Evolutionary conservation across 371 early-diverging fungal genomes (phyloP), one percentile per base, ranked within the genome.

Genomic region (Saksenaea oblongispora): DNA sequence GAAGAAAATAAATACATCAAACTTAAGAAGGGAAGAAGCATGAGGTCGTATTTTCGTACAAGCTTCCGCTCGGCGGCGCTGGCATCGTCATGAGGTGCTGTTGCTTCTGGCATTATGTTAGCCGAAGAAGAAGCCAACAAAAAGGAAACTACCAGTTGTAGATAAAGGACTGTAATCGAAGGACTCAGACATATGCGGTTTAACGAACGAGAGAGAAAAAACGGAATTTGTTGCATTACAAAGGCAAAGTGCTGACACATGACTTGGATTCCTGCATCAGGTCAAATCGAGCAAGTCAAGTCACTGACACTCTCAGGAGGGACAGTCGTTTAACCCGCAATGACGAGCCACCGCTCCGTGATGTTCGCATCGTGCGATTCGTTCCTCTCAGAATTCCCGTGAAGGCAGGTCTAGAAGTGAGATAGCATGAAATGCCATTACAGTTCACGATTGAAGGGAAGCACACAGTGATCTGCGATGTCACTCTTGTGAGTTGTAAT

Each of bases 1-100:
- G 81, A 81, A 8, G 76, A 78, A 60, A 80, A 79, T 3, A 83
- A 66, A 47, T 83, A 83, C 73, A 83, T 75, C 5, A 85, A 63
- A 17, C 82, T 79, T 4, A 85, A 66, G 39, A 83, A 72, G 1
- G 85, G 85, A 10, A 85, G 55, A 1, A 85, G 61, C 24, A 71
- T 64, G 9, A 69, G 69, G 47, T 85, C 85, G 13, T 78, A 59
- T 54, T 85, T 85, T 28, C 78, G 74, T 28, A 80, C 72, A 17
- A 80, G 69, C 13, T 41, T 53, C 35, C 59, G 64, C 54, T 72
- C 72, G 36, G 58, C 62, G 18, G 22, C 0, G 5, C 22, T 47
- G 24, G 51, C 10, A 10, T n/a, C 8, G 51, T 47, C 51, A 5
- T 31, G 31, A 31, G 51, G 10, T 9, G 27, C 22, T 22, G n/a